These are phyloP conservation scores for Solanum corneliomulleri DNA, from an alignment of 257 asterid species.

Conservation along the genomic window DNA sequence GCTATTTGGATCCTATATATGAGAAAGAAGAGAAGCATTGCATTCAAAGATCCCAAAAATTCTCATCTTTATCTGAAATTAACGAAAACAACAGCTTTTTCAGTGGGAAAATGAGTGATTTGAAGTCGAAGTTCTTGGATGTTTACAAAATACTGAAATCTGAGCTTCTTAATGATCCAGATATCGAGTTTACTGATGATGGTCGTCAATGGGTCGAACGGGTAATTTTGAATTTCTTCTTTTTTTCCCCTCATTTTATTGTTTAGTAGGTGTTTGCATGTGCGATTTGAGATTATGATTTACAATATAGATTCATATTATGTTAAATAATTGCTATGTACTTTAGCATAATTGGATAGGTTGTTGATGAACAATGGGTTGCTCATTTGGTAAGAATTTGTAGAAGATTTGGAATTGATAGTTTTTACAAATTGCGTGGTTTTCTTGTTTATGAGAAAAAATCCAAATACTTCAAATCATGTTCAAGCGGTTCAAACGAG, in stretches of 20 bases:
- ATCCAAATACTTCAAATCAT: background rate
- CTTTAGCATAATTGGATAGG: too few species aligned
- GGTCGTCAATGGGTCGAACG: conserved; percentile 75
- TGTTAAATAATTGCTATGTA: background rate
- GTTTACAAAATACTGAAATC: conserved; percentile 64
- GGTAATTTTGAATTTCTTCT: conserved; percentile 11
- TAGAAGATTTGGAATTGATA: background rate
- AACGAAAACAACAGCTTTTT: background rate
- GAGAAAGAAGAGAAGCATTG: background rate
- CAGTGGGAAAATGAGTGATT: conserved; percentile 15
- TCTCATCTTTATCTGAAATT: background rate
- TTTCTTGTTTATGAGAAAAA: background rate
- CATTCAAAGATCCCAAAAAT: background rate
- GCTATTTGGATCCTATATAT: background rate
- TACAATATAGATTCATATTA: background rate
- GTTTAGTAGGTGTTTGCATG: background rate
- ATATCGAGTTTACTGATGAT: conserved; percentile 62
- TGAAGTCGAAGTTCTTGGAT: conserved; percentile 37
- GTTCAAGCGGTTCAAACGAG: background rate
- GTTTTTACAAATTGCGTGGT: background rate
- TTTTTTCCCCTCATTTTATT: background rate
- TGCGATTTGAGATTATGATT: background rate
- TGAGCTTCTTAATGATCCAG: conserved; percentile 64
- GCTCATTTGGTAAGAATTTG: background rate
- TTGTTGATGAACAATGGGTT: too few species aligned